Evolutionary conservation across 75 land plant species (phyloP).

Genomic region (Pinus taeda): DNA sequence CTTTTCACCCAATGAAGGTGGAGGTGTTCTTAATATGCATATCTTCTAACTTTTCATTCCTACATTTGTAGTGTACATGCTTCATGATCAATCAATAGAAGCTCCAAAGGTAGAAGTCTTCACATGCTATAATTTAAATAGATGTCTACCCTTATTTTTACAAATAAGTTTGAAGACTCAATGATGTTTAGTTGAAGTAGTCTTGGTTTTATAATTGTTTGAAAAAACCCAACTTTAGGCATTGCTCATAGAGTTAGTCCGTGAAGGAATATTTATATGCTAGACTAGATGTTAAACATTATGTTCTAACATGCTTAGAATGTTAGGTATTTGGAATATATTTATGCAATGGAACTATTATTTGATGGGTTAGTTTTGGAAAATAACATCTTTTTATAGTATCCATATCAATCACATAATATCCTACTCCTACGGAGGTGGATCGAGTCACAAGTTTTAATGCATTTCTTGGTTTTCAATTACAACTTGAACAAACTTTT

Average conservation of each 20-base stretch:
- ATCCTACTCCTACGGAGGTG: background rate
- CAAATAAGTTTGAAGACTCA: background rate
- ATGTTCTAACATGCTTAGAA: too few species aligned
- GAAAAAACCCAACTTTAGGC: background rate
- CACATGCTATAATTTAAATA: background rate
- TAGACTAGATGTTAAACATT: too few species aligned
- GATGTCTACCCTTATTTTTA: background rate
- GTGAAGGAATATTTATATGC: too few species aligned
- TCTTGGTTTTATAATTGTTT: background rate
- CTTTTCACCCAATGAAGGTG: too few species aligned
- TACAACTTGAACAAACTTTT: constrained; percentile 88
- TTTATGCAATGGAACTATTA: too few species aligned
- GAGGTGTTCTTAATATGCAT: too few species aligned
- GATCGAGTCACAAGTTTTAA: background rate
- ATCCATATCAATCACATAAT: too few species aligned
- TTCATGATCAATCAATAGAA: constrained; percentile 63
- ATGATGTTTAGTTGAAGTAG: background rate
- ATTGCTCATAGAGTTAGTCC: too few species aligned
- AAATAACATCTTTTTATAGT: too few species aligned
- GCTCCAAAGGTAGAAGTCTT: constrained; percentile 17
- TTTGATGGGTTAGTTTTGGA: too few species aligned
- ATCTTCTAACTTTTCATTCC: constrained; percentile 1
- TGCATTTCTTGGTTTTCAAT: background rate
- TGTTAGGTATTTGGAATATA: too few species aligned
- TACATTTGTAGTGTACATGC: constrained; percentile 58